These are phyloP conservation scores for Acanthamoeba castellanii DNA, from an alignment of 208 protist species.

Conservation along the genomic window DNA sequence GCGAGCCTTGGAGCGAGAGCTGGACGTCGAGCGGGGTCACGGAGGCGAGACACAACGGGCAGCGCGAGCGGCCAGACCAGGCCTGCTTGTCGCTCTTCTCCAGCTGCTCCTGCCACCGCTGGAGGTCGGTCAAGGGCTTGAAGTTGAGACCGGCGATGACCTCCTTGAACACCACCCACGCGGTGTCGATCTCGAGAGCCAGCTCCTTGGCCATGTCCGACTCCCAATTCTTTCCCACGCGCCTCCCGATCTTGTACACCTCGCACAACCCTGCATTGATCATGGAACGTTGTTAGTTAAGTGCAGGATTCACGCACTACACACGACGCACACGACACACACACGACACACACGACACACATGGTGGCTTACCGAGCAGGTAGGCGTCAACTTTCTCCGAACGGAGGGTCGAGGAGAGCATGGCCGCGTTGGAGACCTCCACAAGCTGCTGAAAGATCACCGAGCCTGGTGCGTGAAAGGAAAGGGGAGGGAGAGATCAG, in stretches of 20 bases:
- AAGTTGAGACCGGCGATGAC: conserved; percentile 22
- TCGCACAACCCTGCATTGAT: background rate
- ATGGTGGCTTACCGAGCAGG: background rate
- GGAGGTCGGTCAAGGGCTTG: background rate
- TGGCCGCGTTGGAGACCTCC: background rate
- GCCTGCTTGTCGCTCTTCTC: background rate
- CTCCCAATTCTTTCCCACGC: background rate
- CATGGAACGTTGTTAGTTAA: background rate
- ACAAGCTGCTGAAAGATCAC: conserved; percentile 8
- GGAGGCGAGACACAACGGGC: background rate
- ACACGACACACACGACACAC: too few species aligned
- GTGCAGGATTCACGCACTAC: background rate
- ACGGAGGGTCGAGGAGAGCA: background rate
- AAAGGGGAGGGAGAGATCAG: too few species aligned
- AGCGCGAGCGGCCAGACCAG: background rate
- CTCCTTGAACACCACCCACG: background rate
- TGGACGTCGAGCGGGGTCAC: conserved; percentile 3
- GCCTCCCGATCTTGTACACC: conserved; percentile 31
- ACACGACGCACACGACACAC: too few species aligned
- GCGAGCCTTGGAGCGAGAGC: background rate
- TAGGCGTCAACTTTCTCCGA: background rate
- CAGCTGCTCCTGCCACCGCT: conserved; percentile 16
- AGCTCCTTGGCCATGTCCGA: background rate
- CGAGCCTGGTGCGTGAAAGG: background rate
- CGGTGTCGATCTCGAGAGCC: background rate